Base-by-base conservation (phyloP, 2,329 filamentous ascomycete genomes). In the Scedosporium aurantiacum region DNA sequence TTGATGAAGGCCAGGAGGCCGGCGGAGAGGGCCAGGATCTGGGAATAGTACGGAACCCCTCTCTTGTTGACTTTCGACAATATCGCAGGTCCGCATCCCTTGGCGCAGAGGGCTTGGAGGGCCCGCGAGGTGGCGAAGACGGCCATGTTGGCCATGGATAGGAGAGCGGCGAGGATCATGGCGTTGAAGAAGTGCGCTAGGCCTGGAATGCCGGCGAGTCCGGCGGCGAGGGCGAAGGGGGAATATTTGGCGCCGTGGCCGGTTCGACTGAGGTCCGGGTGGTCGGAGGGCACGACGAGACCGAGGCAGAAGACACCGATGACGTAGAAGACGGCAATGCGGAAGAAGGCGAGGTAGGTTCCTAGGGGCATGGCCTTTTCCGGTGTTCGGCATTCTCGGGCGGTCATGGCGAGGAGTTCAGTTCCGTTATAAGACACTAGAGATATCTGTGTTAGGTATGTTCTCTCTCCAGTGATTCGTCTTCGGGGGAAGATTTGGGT, bases 301-400 rank as follows among this genome's bases (percentile, higher is more conserved):
- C 79, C 78, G 41, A 83, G 71, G 61, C 81, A 73, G 67, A 80
- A 78, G 14, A 82, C 71, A 65, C 77, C 76, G 61, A 81, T 71
- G 47, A 82, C 70, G 69, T 82, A 82, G 70, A 82, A 81, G 65
- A 81, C 70, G 62, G 71, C 67, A 62, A 82, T 80, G 62, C 80
- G 77, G 77, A 79, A 81, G 68, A 82, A 81, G 41, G 81, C 79
- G 65, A 81, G 79, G 70, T 80, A 80, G 41, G 76, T 77, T 5
- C 79, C 80, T 59, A 70, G 71, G 28, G 80, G 80, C 47, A 82
- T 76, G 21, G 78, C 71, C 63, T 74, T 75, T 45, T 73, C 70
- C 12, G 80, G 80, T 67, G 81, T 78, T 8, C 68, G 67, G 62
- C 75, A 72, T 63, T 79, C 76, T 18, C 74, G 74, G 5, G 75